Evolutionary conservation across 768 basidiomycete genomes (phyloP).

Genomic region (Cyathus striatus): DNA sequence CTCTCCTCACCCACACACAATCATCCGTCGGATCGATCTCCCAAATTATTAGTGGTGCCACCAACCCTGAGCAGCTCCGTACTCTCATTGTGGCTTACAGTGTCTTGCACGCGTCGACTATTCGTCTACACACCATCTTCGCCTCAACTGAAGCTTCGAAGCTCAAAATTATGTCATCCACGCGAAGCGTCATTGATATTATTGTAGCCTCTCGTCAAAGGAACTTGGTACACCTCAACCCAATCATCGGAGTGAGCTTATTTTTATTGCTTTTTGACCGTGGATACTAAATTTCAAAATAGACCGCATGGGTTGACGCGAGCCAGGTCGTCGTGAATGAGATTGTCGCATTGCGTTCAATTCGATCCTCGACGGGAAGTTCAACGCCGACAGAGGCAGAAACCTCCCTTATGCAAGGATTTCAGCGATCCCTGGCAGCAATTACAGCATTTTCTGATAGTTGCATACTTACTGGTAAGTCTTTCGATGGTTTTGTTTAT

Average conservation of each 20-base stretch:
- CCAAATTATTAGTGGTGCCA: constrained; percentile 10
- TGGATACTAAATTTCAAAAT: background rate
- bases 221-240: constrained; percentile 16
- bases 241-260: constrained; percentile 23
- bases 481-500: background rate
- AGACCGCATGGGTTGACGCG: constrained; percentile 20
- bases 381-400: background rate
- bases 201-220: constrained; percentile 11
- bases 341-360: constrained; percentile 1
- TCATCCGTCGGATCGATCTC: constrained; percentile 8
- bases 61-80: constrained; percentile 11
- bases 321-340: constrained; percentile 17
- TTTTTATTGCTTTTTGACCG: background rate
- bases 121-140: constrained; percentile 28
- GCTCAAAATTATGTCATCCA: constrained; percentile 14
- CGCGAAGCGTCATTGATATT: constrained; percentile 13
- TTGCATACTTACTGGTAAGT: background rate
- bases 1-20: constrained; percentile 13
- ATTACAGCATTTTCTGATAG: background rate
- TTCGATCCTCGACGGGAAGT: background rate
- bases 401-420: background rate
- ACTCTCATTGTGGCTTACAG: constrained; percentile 26
- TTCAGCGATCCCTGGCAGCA: background rate
- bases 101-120: constrained; percentile 27
- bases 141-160: constrained; percentile 14